These are phyloP conservation scores for Perkinsus olseni DNA, from an alignment of 169 alveolate genomes.

Conservation along the genomic window DNA sequence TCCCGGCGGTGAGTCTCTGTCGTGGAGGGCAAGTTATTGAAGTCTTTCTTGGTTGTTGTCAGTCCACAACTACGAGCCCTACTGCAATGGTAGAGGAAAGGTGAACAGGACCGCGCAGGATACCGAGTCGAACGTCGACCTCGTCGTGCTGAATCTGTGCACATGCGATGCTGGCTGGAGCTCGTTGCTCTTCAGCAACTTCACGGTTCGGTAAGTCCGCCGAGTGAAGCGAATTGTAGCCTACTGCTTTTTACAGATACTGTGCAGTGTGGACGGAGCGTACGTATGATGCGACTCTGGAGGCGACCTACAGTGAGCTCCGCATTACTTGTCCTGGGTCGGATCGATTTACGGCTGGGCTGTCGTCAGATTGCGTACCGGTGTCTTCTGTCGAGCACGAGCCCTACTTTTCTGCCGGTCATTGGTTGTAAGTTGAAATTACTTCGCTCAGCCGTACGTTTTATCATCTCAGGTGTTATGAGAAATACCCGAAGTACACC, in stretches of 20 bases:
- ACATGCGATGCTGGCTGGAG: background rate
- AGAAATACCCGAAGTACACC: background rate
- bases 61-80: background rate
- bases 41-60: no score
- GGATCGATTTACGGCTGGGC: no score
- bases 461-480: background rate
- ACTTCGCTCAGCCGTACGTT: background rate
- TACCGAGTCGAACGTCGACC: background rate
- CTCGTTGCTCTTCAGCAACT: background rate
- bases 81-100: background rate
- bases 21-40: no score
- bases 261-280: background rate
- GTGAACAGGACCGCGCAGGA: background rate
- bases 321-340: no score
- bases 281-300: background rate
- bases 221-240: background rate
- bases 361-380: background rate
- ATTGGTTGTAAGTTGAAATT: background rate
- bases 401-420: background rate
- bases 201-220: background rate
- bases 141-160: background rate
- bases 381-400: background rate
- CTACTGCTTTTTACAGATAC: background rate
- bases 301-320: background rate
- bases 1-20: no score